Evolutionary conservation across 805 yeast species (phyloP).

Genomic region (Metschnikowia corniflorae): DNA sequence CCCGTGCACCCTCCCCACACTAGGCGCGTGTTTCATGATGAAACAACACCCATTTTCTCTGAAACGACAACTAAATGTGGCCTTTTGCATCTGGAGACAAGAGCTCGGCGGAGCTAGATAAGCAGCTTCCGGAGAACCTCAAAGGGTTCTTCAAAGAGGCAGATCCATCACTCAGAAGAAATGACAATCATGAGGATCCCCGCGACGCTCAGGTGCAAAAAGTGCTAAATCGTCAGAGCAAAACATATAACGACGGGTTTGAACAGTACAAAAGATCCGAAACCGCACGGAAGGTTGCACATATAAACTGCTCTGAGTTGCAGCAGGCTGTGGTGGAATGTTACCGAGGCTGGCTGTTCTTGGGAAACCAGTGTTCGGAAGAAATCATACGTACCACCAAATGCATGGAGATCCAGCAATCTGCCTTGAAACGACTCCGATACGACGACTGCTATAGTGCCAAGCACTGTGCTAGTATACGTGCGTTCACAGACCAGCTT

Average conservation of each 20-base stretch:
- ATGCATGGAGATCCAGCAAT: constrained; percentile 34
- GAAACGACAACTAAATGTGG: constrained; percentile 7
- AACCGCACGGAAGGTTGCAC: constrained; percentile 22
- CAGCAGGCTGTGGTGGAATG: constrained; percentile 36
- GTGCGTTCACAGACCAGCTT: constrained; percentile 34
- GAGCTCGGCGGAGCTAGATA: constrained; percentile 24
- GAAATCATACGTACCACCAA: constrained; percentile 25
- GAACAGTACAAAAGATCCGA: constrained; percentile 30
- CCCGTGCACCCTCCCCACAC: constrained; percentile 13
- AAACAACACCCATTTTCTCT: no score
- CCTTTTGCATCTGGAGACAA: constrained; percentile 9
- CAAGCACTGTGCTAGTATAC: constrained; percentile 35
- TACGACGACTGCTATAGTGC: constrained; percentile 36
- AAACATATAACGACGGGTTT: constrained; percentile 24
- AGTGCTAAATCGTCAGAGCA: constrained; percentile 19
- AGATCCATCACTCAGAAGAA: constrained; percentile 24
- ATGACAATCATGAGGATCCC: constrained; percentile 12
- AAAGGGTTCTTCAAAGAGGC: constrained; percentile 28
- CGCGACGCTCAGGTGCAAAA: constrained; percentile 27
- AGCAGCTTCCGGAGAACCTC: constrained; percentile 34
- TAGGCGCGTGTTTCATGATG: no score
- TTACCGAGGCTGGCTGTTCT: constrained; percentile 30
- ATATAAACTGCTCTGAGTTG: constrained; percentile 40
- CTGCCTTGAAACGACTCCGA: constrained; percentile 31
- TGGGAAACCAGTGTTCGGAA: constrained; percentile 28